Conservation (phyloP, 1,284 basidiomycete genomes). For the Apiotrichum gracile region DNA sequence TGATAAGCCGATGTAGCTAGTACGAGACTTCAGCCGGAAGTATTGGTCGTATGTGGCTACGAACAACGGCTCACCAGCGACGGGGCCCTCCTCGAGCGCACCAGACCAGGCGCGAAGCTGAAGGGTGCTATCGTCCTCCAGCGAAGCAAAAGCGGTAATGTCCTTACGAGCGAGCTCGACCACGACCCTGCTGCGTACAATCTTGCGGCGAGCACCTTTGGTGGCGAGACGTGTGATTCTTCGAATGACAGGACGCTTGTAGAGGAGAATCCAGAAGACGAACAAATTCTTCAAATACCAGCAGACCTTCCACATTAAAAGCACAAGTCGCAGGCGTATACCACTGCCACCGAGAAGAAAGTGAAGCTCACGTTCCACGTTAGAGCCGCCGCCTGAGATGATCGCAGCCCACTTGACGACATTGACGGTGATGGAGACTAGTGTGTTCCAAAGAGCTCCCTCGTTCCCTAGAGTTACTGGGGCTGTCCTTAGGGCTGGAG, state of each 20-base stretch:
- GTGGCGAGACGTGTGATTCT: conserved; percentile 1
- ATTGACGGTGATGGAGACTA: background rate
- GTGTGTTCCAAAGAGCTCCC: background rate
- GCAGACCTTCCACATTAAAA: conserved; percentile 5
- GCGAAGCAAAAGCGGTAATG: conserved; percentile 4
- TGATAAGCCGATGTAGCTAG: background rate
- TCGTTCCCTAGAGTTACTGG: no score
- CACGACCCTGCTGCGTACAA: background rate
- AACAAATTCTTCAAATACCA: conserved; percentile 3
- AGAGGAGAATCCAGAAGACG: conserved; percentile 7
- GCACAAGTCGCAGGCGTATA: background rate
- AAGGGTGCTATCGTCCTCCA: background rate
- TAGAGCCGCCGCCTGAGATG: conserved; percentile 2
- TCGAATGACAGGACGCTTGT: conserved; percentile 2
- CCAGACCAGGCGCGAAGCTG: background rate
- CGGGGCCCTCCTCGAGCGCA: background rate
- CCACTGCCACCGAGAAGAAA: conserved; percentile 2
- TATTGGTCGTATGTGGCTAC: conserved; percentile 1
- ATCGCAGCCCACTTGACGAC: conserved; percentile 12
- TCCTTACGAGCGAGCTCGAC: conserved; percentile 4
- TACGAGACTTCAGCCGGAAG: conserved; percentile 1
- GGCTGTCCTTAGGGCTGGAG: background rate
- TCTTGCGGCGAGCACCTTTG: conserved; percentile 9
- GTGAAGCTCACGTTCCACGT: conserved; percentile 9
- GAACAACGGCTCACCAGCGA: background rate